Evolutionary conservation across 495 filamentous ascomycete species (phyloP), one percentile per base, ranked within the genome.

Genomic region (Delitschia confertaspora): DNA sequence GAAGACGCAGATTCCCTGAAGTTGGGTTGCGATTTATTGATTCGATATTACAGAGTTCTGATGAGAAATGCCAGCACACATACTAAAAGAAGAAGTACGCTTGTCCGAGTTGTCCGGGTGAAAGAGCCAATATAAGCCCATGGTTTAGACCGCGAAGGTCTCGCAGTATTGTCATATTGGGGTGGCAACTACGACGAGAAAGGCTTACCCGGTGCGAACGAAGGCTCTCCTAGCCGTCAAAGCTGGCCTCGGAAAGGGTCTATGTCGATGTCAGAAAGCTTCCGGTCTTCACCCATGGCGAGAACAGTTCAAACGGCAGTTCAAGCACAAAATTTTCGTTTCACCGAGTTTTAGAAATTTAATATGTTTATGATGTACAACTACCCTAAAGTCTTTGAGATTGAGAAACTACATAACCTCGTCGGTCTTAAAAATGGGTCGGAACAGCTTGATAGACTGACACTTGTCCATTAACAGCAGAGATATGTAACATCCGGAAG

Each of bases 1-100:
- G 46, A 62, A 21, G 59, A 60, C 32, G 45, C 42, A 13, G 59
- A 60, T 30, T 39, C 37, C 10, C 31, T 62, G 1, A 56, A 57
- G 51, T 60, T 60, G 29, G 59, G 59, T 8, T 51, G 48, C 27
- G 46, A 43, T 24, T 35, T 45, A n/a, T 31, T 61, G 1, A 53
- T 60, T 25, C 48, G 45, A 9, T 37, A 55, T 17, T 40, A 57
- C 21, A 45, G 55, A 9, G 36, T 38, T 1, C 31, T 42, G 0
- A 51, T 40, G 31, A 6, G 21, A 13, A 27, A 25, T 14, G 42
- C 32, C 8, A 22, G 35, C 11, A 33, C 4, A 17, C 47, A 42
- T 11, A 51, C 44, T 8, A 44, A 50, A 30, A 54, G 57, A 29
- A 54, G 47, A 13, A 31, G 27, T 13, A 30, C 40, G 17, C 24